Percentiles rank a stretch among this genome's conserved stretches.
phyloP scores from a whole-genome alignment of 2,329 filamentous ascomycete species.

The Penicillium fuscoglaucum region DNA sequence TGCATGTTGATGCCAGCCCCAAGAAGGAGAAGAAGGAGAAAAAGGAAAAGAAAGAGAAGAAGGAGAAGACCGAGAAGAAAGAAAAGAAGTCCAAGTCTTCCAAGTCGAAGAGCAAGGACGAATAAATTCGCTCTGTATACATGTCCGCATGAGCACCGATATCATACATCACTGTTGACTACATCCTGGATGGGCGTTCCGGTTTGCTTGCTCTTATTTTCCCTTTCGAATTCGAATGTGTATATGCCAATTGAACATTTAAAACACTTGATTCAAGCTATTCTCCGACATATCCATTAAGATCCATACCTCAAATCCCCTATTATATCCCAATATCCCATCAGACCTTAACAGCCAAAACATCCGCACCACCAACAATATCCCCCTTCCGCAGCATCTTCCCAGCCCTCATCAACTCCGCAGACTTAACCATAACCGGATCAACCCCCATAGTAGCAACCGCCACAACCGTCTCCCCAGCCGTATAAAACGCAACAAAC shows the following conservation, averaged over 20 bases:
- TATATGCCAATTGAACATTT: conserved; percentile 15
- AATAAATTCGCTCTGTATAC: conserved; percentile 4
- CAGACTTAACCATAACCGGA: conserved; percentile 77
- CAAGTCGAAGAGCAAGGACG: conserved; percentile 13
- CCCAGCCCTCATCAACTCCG: conserved; percentile 78
- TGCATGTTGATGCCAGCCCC: conserved; percentile 16
- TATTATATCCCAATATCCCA: background rate
- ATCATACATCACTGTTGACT: conserved; percentile 12
- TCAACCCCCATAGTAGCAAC: conserved; percentile 90
- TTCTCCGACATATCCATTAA: conserved; percentile 16
- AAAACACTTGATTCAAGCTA: conserved; percentile 7
- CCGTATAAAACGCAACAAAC: conserved; percentile 86
- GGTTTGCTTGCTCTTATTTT: conserved; percentile 13
- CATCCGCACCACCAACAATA: conserved; percentile 57
- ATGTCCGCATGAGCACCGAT: conserved; percentile 11
- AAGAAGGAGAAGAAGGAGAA: conserved; percentile 17
- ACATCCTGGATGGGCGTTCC: conserved; percentile 13
- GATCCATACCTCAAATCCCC: background rate
- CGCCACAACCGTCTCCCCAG: conserved; percentile 82
- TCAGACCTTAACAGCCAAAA: conserved; percentile 33
- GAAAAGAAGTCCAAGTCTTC: conserved; percentile 14
- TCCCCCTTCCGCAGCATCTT: conserved; percentile 83
- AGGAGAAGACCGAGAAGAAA: conserved; percentile 19
- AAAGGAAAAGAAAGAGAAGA: conserved; percentile 28
- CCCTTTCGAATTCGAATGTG: conserved; percentile 22